Evolutionary conservation across 129 eudicot species (phyloP).

Genomic region (Lactuca saligna): DNA sequence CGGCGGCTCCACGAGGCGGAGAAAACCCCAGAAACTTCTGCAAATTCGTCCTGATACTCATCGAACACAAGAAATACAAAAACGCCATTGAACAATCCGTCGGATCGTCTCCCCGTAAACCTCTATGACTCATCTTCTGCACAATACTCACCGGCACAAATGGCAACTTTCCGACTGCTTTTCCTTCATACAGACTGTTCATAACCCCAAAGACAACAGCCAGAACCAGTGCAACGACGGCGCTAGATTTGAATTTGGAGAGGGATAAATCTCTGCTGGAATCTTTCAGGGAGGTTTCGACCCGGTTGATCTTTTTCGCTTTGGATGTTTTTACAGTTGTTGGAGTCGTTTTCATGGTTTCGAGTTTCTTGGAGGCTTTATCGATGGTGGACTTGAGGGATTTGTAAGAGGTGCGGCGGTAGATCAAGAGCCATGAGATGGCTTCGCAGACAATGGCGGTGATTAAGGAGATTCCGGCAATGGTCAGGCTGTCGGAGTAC

Average conservation of each 20-base stretch:
- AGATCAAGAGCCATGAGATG: slow-evolving; percentile 82
- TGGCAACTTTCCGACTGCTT: slow-evolving; percentile 82
- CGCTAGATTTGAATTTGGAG: slow-evolving; percentile 88
- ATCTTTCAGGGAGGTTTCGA: slow-evolving; percentile 78
- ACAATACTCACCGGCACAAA: slow-evolving; percentile 72
- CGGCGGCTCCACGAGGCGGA: slow-evolving; percentile 96
- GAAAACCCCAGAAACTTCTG: slow-evolving; percentile 93
- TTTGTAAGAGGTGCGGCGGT: slow-evolving; percentile 88
- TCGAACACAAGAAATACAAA: slow-evolving; percentile 82
- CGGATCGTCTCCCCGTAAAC: slow-evolving; percentile 71
- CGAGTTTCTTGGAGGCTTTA: slow-evolving; percentile 88
- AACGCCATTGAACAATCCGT: slow-evolving; percentile 99
- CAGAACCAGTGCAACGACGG: slow-evolving; percentile 75
- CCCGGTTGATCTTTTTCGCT: slow-evolving; percentile 77
- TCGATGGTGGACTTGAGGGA: slow-evolving; percentile 91
- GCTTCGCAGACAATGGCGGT: slow-evolving; percentile 86
- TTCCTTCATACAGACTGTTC: slow-evolving; percentile 75
- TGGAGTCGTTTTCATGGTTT: slow-evolving; percentile 70
- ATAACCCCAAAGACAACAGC: slow-evolving; percentile 74
- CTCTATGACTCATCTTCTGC: slow-evolving; percentile 95
- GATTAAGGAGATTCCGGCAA: slow-evolving; percentile 64
- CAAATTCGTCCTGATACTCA: slow-evolving; percentile 86
- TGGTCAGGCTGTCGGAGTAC: slow-evolving; percentile 77
- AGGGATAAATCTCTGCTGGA: slow-evolving; percentile 75
- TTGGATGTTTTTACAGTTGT: slow-evolving; percentile 51